Conservation (phyloP, 2,329 filamentous ascomycete genomes). For the Epichloe baconii region DNA sequence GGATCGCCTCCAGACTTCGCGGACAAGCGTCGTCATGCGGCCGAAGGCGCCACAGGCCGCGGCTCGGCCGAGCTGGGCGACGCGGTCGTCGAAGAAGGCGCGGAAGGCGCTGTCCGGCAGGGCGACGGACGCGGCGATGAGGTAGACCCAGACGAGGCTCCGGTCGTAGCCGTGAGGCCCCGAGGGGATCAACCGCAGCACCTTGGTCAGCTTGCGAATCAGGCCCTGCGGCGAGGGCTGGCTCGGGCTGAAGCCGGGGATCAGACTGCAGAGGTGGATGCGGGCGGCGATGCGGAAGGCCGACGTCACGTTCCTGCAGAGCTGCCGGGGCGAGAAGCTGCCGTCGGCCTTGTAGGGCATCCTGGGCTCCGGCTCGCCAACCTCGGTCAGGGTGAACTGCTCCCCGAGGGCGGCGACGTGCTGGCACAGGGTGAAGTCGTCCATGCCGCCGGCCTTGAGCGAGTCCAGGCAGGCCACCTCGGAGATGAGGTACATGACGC, state of each 20-base stretch:
- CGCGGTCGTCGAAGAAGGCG: slow-evolving; percentile 61
- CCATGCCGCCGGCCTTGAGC: slow-evolving; percentile 69
- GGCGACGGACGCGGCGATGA: slow-evolving; percentile 73
- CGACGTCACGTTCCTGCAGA: slow-evolving; percentile 77
- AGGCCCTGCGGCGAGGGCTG: slow-evolving; percentile 64
- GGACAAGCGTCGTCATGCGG: slow-evolving; percentile 63
- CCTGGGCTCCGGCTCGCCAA: slow-evolving; percentile 42
- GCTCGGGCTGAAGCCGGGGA: slow-evolving; percentile 71
- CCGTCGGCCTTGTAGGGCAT: slow-evolving; percentile 55
- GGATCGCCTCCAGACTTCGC: slow-evolving; percentile 76
- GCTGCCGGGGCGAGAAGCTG: slow-evolving; percentile 65
- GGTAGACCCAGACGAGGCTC: slow-evolving; percentile 83
- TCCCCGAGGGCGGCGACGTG: slow-evolving; percentile 81
- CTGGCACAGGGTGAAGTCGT: slow-evolving; percentile 74
- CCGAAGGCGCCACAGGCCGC: slow-evolving; percentile 75
- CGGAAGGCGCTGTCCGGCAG: slow-evolving; percentile 63
- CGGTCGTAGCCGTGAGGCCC: slow-evolving; percentile 78
- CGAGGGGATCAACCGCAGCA: slow-evolving; percentile 70
- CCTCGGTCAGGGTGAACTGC: slow-evolving; percentile 74
- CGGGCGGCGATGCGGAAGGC: slow-evolving; percentile 86
- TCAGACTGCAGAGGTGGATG: slow-evolving; percentile 92
- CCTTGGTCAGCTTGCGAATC: slow-evolving; percentile 62
- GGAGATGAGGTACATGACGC: slow-evolving; percentile 94
- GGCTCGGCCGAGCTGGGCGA: slow-evolving; percentile 61
- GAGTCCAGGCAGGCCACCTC: slow-evolving; percentile 94